Evolutionary conservation across 257 asterid species (phyloP), one percentile per base, ranked within the genome.

Genomic region (Marsdenia floribunda): DNA sequence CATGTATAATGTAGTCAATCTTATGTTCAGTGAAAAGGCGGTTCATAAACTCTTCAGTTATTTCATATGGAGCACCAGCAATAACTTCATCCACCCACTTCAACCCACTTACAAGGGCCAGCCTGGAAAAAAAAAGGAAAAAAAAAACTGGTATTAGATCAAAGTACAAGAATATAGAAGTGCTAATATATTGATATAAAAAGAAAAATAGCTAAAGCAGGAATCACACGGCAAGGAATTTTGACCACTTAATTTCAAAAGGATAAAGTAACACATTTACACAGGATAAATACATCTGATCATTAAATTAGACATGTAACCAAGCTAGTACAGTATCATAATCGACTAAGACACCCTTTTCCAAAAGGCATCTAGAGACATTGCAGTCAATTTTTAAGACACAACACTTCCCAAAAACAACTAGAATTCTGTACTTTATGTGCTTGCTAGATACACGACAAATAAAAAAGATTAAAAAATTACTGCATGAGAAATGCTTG

Each of bases 31-130:
- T 90, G 82, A 94, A 94, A 71, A 94, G 95, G 68, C 82, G 85
- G 72, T 86, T 83, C 98, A 91, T 94, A 69, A 91, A 94, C 38
- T 90, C 97, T 86, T 90, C 97, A 0, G 97, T 91, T 75, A 94
- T 90, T 82, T 71, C 97, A 76, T 94, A 94, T 68, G 98, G 98
- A 55, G 96, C 97, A 78, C 85, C 83, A 26, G 96, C 91, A 75
- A 94, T 92, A 54, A 94, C 98, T 86, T 92, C 98, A 82, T 92
- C 98, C 81, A 90, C 97, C 98, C 97, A 94, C 82, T 92, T 91
- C 87, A 94, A 83, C 71, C 98, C 97, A 78, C 94, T 89, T 82
- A 94, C 97, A 46, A 94, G 95, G 78, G 95, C 86, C 72, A 94
- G 79, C 90, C 97, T 93, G 91, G 52, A 79, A 84, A 73, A 42